Percentiles rank a stretch among this genome's conserved stretches.
Conservation (phyloP, 441 rosid species). For the Rhodomyrtus psidioides region DNA sequence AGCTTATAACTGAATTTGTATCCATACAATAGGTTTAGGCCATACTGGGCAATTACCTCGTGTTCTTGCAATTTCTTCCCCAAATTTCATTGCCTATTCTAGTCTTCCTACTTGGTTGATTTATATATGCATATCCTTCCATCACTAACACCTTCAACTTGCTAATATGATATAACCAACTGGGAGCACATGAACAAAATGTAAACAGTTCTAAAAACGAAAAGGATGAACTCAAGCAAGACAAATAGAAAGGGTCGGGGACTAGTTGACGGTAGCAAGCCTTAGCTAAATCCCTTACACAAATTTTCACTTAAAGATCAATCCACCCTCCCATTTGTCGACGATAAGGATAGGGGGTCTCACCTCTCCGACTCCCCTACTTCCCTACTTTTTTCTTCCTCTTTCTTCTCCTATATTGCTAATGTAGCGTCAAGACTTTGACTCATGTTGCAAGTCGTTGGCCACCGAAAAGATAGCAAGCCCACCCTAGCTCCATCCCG, state of each 20-base stretch:
- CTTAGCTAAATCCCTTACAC: neutral
- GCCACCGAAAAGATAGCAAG: neutral
- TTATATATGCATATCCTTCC: neutral
- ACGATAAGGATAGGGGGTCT: neutral
- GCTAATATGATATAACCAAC: neutral
- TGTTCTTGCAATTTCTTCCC: neutral
- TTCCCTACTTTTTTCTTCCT: neutral
- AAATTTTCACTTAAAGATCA: neutral
- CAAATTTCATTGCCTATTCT: neutral
- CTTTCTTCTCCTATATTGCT: neutral
- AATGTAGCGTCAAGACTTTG: neutral
- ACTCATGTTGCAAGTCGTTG: neutral
- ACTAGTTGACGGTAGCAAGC: neutral
- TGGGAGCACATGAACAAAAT: neutral
- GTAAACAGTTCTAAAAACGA: rapidly evolving
- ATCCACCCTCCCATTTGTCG: neutral
- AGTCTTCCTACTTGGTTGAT: neutral
- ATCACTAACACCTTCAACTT: neutral
- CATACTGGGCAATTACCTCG: neutral
- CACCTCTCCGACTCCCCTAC: neutral
- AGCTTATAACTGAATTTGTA: rapidly evolving
- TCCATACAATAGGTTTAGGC: neutral
- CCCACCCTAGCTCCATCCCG: neutral
- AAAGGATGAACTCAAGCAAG: neutral
- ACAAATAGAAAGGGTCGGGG: neutral